Evolutionary conservation across 1,139 yeast genomes (phyloP).

Genomic region (Tardiomyces digboiensis): DNA sequence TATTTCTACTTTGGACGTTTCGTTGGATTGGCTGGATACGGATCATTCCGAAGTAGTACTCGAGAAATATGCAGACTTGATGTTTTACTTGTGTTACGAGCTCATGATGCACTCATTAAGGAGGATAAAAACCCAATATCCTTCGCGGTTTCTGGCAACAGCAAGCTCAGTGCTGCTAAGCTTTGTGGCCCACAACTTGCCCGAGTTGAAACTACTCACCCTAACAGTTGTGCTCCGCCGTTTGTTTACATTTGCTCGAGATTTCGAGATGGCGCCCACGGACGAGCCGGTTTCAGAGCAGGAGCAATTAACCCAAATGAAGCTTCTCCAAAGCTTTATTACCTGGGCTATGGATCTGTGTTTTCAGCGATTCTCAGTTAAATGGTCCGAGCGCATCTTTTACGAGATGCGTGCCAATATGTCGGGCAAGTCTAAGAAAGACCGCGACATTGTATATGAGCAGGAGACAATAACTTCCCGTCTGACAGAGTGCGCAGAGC

Average conservation of each 20-base stretch:
- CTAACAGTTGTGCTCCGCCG: conserved; percentile 46
- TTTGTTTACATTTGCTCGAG: conserved; percentile 55
- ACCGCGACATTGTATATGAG: conserved; percentile 13
- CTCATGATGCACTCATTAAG: conserved; percentile 43
- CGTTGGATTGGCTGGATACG: neutral
- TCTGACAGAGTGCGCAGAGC: conserved; percentile 29
- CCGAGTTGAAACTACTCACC: conserved; percentile 24
- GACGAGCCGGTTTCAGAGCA: conserved; percentile 25
- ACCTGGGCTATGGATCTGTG: conserved; percentile 38
- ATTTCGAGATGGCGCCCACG: conserved; percentile 41
- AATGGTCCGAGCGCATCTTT: conserved; percentile 25
- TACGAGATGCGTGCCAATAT: conserved; percentile 20
- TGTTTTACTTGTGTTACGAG: conserved; percentile 56
- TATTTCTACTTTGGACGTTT: neutral
- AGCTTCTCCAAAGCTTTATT: conserved; percentile 33
- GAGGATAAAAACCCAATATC: conserved; percentile 54
- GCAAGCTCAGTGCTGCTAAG: conserved; percentile 47
- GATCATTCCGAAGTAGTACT: conserved; percentile 1
- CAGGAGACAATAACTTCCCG: conserved; percentile 15
- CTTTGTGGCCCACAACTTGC: conserved; percentile 35
- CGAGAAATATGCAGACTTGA: conserved; percentile 40
- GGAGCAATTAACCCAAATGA: conserved; percentile 28
- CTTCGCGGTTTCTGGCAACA: conserved; percentile 69
- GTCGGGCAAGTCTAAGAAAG: conserved; percentile 13
- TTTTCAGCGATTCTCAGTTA: conserved; percentile 23